A percentile compares a stretch with the other conserved stretches of the same genome.
Conservation (phyloP, 179 eudicot species). For the Beta lomatogona region DNA sequence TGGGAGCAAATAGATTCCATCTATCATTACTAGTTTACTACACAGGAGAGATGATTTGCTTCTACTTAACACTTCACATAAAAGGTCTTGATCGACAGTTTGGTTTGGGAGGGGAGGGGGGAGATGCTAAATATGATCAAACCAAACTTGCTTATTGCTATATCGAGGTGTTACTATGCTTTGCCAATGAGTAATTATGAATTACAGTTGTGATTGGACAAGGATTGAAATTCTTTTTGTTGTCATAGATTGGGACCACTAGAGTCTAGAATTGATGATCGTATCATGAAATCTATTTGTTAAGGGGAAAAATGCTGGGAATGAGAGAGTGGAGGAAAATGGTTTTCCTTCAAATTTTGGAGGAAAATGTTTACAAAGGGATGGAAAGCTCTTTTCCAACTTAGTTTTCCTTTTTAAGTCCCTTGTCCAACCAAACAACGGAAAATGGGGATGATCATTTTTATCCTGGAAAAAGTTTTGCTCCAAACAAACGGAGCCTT, state of each 20-base stretch:
- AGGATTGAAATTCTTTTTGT: background rate
- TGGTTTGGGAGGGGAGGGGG: too few relatives aligned
- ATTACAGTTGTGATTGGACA: background rate
- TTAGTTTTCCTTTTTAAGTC: too few relatives aligned
- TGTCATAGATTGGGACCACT: background rate
- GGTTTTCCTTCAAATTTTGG: too few relatives aligned
- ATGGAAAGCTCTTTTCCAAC: too few relatives aligned
- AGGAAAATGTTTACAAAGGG: too few relatives aligned
- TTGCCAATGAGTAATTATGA: background rate
- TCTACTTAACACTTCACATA: background rate
- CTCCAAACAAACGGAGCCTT: too few relatives aligned
- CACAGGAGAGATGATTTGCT: background rate
- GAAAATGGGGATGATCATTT: too few relatives aligned
- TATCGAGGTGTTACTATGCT: background rate
- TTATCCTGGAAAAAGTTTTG: too few relatives aligned
- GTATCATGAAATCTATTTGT: background rate
- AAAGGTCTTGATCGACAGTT: too few relatives aligned
- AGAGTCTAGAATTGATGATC: background rate
- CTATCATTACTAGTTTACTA: slow-evolving; percentile 52
- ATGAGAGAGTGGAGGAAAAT: too few relatives aligned
- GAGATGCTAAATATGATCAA: background rate
- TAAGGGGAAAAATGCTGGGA: too few relatives aligned
- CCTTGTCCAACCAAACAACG: too few relatives aligned
- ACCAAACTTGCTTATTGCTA: background rate
- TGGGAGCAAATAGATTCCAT: background rate